Evolutionary conservation across 208 protist species (phyloP).

Genomic region (Leishmania arabica): DNA sequence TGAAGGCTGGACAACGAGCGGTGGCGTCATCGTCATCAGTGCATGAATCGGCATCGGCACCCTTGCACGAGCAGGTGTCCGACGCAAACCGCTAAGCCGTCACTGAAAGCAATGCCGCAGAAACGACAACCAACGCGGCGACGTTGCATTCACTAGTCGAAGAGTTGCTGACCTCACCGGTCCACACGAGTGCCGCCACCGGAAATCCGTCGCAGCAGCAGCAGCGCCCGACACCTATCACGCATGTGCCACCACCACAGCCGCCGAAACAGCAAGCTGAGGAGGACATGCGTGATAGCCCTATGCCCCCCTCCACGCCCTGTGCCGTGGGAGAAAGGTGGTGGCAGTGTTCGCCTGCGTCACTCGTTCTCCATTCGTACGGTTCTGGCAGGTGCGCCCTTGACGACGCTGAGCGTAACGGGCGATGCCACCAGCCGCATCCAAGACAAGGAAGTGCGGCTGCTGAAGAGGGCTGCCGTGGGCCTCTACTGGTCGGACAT

Average conservation of each 20-base stretch:
- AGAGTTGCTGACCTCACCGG: not conserved
- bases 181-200: not conserved
- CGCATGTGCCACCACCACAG: not conserved
- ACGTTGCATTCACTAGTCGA: not conserved
- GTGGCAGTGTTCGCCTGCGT: conserved; percentile 13
- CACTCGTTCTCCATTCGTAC: conserved; percentile 32
- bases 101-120: not conserved
- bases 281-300: not conserved
- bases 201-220: not conserved
- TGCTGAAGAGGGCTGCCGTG: conserved; percentile 16
- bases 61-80: not conserved
- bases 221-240: not conserved
- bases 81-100: not conserved
- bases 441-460: not conserved
- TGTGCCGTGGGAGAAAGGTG: conserved; percentile 9
- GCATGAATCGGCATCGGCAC: not conserved
- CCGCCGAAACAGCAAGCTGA: not conserved
- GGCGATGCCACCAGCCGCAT: not conserved
- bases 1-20: not conserved
- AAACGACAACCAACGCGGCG: not conserved
- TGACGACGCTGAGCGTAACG: not conserved
- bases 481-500: conserved; percentile 12
- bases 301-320: not conserved
- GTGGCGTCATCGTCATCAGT: not conserved
- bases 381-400: conserved; percentile 7